phyloP scores from a whole-genome alignment of 768 basidiomycete species.

The Rhodosporidiobolus sp. region DNA sequence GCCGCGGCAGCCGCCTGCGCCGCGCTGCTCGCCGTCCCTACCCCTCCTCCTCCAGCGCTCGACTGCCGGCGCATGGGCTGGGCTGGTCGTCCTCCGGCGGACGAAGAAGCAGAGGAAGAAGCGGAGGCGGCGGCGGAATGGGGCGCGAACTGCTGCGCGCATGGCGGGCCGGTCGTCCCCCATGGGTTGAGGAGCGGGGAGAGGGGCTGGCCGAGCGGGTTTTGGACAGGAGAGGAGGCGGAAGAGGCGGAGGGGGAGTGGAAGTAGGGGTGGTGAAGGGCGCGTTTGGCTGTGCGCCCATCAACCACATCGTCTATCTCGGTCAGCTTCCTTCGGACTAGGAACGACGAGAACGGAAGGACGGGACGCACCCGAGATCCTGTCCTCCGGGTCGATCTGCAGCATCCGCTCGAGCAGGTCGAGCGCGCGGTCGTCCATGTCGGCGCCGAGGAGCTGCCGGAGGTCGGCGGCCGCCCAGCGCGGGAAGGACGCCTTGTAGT shows the following conservation, averaged over 20 bases:
- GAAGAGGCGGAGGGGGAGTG: neutral
- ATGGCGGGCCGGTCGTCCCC: conserved; percentile 17
- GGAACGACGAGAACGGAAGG: neutral
- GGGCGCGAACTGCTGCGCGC: conserved; percentile 17
- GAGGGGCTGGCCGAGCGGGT: neutral
- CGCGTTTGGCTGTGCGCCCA: conserved; percentile 27
- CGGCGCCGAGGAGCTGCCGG: conserved; percentile 18
- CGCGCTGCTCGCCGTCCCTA: neutral
- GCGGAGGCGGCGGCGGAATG: too few relatives aligned
- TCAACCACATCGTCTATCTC: too few relatives aligned
- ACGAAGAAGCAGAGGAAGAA: neutral
- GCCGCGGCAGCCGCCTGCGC: too few relatives aligned
- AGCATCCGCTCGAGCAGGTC: conserved; percentile 37
- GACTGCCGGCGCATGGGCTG: neutral
- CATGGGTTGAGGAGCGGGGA: conserved; percentile 25
- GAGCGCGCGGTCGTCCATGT: conserved; percentile 38
- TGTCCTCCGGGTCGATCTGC: conserved; percentile 33
- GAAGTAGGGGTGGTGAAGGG: conserved; percentile 36
- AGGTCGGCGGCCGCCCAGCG: conserved; percentile 77
- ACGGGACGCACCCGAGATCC: conserved; percentile 34
- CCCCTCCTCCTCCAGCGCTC: neutral
- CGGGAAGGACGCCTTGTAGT: conserved; percentile 95
- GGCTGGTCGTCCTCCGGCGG: neutral
- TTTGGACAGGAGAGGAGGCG: neutral
- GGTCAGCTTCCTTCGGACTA: too few relatives aligned